Conservation (phyloP, 257 asterid genomes). For the Capsicum pubescens region DNA sequence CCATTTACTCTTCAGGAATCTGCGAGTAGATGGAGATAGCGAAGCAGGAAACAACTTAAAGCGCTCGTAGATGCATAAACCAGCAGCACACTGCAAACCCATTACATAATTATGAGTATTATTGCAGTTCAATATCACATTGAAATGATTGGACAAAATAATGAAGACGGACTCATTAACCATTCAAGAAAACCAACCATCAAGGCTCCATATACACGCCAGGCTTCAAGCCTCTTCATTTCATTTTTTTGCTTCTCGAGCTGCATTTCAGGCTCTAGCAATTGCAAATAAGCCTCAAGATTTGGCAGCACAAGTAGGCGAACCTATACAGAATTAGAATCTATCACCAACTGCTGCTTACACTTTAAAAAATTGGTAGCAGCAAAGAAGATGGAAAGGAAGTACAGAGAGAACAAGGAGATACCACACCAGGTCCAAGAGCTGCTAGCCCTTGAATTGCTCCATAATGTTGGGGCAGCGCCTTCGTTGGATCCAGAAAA, state of each 20-base stretch:
- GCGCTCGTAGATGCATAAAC: conserved; percentile 72
- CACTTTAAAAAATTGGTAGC: conserved; percentile 30
- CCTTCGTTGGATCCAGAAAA: conserved; percentile 85
- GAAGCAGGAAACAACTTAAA: conserved; percentile 72
- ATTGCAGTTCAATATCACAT: conserved; percentile 24
- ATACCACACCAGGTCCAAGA: conserved; percentile 92
- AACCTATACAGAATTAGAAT: conserved; percentile 54
- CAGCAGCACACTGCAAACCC: conserved; percentile 75
- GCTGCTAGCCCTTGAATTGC: conserved; percentile 95
- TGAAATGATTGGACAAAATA: not conserved
- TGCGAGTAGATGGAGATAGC: conserved; percentile 53
- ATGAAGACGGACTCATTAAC: conserved; percentile 20
- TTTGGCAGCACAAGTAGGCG: conserved; percentile 83
- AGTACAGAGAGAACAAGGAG: conserved; percentile 34
- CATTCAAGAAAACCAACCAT: conserved; percentile 54
- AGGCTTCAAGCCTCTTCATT: conserved; percentile 94
- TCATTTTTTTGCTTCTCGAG: conserved; percentile 88
- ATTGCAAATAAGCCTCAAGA: conserved; percentile 76
- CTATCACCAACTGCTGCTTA: conserved; percentile 27
- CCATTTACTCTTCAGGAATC: conserved; percentile 58
- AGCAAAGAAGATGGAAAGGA: not conserved
- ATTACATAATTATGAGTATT: conserved; percentile 2
- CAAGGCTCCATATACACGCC: conserved; percentile 95
- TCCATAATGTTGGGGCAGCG: conserved; percentile 95
- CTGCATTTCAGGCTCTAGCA: conserved; percentile 94